Evolutionary conservation across 2,329 filamentous ascomycete species (phyloP), one percentile per base, ranked within the genome.

Genomic region (Rhinocladiella mackenziei): DNA sequence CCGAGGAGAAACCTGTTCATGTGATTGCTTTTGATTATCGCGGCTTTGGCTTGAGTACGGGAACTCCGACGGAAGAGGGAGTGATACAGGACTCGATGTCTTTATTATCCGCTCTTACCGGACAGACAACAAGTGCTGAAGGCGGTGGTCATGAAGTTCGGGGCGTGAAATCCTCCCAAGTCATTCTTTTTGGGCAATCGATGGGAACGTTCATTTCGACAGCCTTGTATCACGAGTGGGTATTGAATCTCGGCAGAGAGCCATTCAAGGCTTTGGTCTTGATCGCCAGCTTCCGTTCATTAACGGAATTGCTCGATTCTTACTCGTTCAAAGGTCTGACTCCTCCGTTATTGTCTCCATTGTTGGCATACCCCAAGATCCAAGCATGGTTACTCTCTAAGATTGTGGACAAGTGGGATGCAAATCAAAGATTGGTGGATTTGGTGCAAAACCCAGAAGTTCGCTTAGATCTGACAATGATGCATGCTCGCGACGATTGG

Each of bases 141-240:
- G 17, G 14, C 25, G 6, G 11, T 13, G 23, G 22, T 11, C 8
- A 15, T 10, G 13, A 18, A 26, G 31, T 29, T 8, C 19, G 30
- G 10, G 69, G 76, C 0, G 74, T 96, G 13, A 73, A 84, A 0
- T 69, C 87, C 0, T 74, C 77, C 28, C 81, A 81, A 18, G 92
- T 95, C 51, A 80, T 91, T 2, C 72, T 96, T 19, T 70, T 94
- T 2, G 91, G 89, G 13, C 89, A 96, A 58, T 92, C 85, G 57
- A 75, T 97, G 0, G 91, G 91, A 17, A 95, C 91, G 0, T 89
- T 86, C 0, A 86, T 96, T 1, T 80, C 83, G 4, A 77, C 81
- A 33, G 89, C 80, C 2, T 80, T 86, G 1, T 82, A 53, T 31
- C 49, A 57, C 34, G 51, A 52, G 22, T 57, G 55, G 56, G 50